Evolutionary conservation across 331 rosid species (phyloP).

Genomic region (Stylosanthes scabra): DNA sequence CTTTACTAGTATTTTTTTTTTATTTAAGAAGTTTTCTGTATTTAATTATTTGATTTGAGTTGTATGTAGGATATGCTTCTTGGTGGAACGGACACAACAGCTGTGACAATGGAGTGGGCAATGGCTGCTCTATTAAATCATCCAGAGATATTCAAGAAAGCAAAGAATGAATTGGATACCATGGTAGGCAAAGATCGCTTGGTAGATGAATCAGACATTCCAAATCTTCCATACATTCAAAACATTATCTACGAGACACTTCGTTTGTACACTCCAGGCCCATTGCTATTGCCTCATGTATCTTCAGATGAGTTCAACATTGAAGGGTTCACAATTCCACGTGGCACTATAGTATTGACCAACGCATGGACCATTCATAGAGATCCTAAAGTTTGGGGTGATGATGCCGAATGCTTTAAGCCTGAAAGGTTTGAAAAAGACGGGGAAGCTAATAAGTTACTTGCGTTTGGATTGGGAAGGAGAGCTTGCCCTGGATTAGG

Average conservation of each 20-base stretch:
- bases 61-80: conserved; percentile 40
- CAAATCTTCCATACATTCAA: conserved; percentile 48
- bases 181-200: conserved; percentile 31
- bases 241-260: conserved; percentile 63
- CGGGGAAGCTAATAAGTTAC: conserved; percentile 28
- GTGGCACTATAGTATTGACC: conserved; percentile 44
- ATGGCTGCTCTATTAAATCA: conserved; percentile 46
- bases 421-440: conserved; percentile 58
- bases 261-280: conserved; percentile 51
- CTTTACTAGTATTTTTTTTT: too few relatives aligned
- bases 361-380: conserved; percentile 44
- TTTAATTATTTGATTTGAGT: too few relatives aligned
- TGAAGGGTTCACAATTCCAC: conserved; percentile 51
- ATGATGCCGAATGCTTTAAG: conserved; percentile 44
- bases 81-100: conserved; percentile 58
- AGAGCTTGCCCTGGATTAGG: conserved; percentile 62
- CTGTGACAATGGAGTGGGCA: conserved; percentile 64
- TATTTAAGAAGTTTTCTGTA: too few relatives aligned
- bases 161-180: conserved; percentile 25
- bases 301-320: conserved; percentile 51
- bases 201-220: conserved; percentile 23
- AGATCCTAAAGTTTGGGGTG: conserved; percentile 47
- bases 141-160: conserved; percentile 21
- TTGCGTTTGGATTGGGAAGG: conserved; percentile 62
- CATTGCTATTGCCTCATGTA: conserved; percentile 56